Conservation (phyloP, 345 rosid species). For the Rhizophora mangle region DNA sequence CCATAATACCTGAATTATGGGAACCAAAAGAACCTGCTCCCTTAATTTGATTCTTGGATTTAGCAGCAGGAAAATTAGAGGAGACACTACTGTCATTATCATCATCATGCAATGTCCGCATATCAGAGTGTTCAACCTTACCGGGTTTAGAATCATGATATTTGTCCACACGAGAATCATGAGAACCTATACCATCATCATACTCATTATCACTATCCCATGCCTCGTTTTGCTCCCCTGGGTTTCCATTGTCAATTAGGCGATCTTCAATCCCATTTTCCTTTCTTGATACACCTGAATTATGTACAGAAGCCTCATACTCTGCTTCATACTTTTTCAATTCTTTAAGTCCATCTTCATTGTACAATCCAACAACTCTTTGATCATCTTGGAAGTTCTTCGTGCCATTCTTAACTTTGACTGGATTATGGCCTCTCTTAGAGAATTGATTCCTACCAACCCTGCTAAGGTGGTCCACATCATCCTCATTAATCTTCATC, state of each 20-base stretch:
- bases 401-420: conserved; percentile 13
- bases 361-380: conserved; percentile 62
- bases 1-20: conserved; percentile 20
- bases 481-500: conserved; percentile 80
- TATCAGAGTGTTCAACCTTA: conserved; percentile 24
- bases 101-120: not conserved
- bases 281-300: conserved; percentile 26
- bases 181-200: conserved; percentile 50
- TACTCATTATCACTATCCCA: conserved; percentile 40
- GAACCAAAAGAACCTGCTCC: conserved; percentile 30
- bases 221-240: conserved; percentile 27
- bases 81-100: conserved; percentile 9
- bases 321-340: conserved; percentile 70
- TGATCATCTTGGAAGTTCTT: not conserved
- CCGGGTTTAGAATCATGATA: conserved; percentile 45
- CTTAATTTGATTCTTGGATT: conserved; percentile 32
- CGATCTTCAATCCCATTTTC: conserved; percentile 22
- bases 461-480: conserved; percentile 25
- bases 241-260: conserved; percentile 24
- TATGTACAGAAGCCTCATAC: conserved; percentile 71
- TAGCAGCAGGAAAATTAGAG: conserved; percentile 24
- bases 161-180: conserved; percentile 47
- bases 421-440: conserved; percentile 23
- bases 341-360: conserved; percentile 87
- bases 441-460: conserved; percentile 26